A percentile compares a stretch with the other conserved stretches of the same genome.
Evolutionary conservation across 2,329 filamentous ascomycete species (phyloP).

Genomic region (Emmonsiellopsis sp.): DNA sequence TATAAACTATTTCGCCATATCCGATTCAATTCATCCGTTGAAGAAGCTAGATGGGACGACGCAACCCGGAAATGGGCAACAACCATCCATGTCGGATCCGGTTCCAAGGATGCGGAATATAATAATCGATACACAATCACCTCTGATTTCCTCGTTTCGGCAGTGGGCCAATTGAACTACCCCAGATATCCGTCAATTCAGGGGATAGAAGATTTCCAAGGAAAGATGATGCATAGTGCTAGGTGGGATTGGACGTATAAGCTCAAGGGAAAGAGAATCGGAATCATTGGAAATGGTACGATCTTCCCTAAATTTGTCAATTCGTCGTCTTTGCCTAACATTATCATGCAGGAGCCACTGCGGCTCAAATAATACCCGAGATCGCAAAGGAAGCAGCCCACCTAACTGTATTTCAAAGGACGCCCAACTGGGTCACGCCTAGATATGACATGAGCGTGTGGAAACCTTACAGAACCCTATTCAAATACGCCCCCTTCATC

Average conservation of each 20-base stretch:
- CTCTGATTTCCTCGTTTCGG: constrained; percentile 49
- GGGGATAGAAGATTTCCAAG: constrained; percentile 40
- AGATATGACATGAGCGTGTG: constrained; percentile 42
- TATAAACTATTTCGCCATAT: constrained; percentile 49
- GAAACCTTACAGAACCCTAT: constrained; percentile 31
- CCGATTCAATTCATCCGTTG: constrained; percentile 48
- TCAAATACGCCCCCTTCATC: constrained; percentile 43
- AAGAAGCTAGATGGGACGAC: constrained; percentile 48
- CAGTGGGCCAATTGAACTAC: constrained; percentile 50
- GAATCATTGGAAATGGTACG: constrained; percentile 50
- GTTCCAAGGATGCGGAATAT: constrained; percentile 49
- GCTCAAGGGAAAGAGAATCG: constrained; percentile 46
- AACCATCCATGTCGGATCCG: constrained; percentile 36
- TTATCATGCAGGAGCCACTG: constrained; percentile 41
- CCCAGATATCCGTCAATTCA: constrained; percentile 43
- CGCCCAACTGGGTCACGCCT: constrained; percentile 52
- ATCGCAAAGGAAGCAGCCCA: constrained; percentile 42
- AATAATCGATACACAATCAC: constrained; percentile 43
- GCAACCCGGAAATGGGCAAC: constrained; percentile 42
- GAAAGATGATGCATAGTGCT: constrained; percentile 49
- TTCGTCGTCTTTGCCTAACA: background rate
- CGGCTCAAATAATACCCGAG: constrained; percentile 51
- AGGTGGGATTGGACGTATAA: constrained; percentile 54
- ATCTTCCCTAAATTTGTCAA: background rate
- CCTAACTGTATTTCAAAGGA: constrained; percentile 49